Evolutionary conservation across 23 red algal genomes (phyloP), one percentile per base, ranked within the genome.

Genomic region (Porphyridium purpureum): DNA sequence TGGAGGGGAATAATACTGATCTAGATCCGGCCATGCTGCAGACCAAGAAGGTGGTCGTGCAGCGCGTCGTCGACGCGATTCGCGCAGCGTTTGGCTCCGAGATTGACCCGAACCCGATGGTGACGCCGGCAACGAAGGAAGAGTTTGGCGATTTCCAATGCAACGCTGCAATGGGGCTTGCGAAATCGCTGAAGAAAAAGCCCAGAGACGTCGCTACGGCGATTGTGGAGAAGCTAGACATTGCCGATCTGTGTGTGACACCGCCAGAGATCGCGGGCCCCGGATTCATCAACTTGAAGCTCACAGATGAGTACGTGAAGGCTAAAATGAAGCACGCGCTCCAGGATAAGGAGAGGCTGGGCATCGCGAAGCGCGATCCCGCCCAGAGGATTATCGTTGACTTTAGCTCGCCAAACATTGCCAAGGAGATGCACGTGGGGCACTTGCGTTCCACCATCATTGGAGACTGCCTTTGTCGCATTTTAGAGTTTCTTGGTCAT

Each of bases 361-460:
- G 66, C 5, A 64, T 86, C n/a, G 22, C 57, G 47, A 27, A 72
- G 30, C 59, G 41, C 0, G 50, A 62, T 14, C 11, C 57, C 17
- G 47, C 71, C 31, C 36, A 81, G 36, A 55, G 72, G 15, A 62
- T 98, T 8, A 72, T 98, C 3, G 80, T 98, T 14, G 90, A 98
- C 50, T 98, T 98, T 60, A 81, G 72, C 36, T 82, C 73, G 63
- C 90, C 90, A 1, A 98, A 98, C 52, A 86, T 98, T 44, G 90
- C 90, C 22, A 98, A 98, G 67, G 90, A 98, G 50, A 98, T 98
- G 90, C 90, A 98, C 34, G 90, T 86, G 7, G 90, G 90, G n/a
- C 90, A 98, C 54, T 56, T 98, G 56, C 62, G 90, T 23, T 78
- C 69, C 15, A 98, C 90, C n/a, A 98, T 98, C 49, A 98, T 98